A percentile compares a stretch with the other conserved stretches of the same genome.
These are phyloP conservation scores for Tulasnella sp. DNA, from an alignment of 768 basidiomycete species.

Conservation along the genomic window DNA sequence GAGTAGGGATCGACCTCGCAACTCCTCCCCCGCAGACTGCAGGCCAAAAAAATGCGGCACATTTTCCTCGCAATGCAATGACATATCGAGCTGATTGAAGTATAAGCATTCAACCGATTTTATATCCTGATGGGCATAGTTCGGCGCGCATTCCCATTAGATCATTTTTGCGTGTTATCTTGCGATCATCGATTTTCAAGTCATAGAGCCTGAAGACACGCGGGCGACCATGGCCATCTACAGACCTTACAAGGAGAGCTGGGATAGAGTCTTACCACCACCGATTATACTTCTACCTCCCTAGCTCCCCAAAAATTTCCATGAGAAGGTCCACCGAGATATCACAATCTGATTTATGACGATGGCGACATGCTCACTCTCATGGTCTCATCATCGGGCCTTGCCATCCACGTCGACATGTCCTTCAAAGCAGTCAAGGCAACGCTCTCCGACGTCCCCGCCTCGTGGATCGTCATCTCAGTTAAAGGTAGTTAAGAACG, in stretches of 20 bases:
- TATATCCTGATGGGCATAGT: slow-evolving; percentile 87
- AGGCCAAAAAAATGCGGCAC: too few species aligned
- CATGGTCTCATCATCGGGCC: slow-evolving; percentile 23
- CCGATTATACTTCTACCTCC: background rate
- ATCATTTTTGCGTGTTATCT: too few species aligned
- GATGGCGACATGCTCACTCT: too few species aligned
- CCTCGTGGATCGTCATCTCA: background rate
- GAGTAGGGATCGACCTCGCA: too few species aligned
- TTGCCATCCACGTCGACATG: too few species aligned
- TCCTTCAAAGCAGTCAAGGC: background rate
- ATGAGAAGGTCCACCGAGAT: background rate
- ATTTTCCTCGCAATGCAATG: too few species aligned
- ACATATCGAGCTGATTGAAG: too few species aligned
- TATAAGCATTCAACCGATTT: too few species aligned
- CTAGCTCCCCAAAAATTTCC: background rate
- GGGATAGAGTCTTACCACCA: background rate
- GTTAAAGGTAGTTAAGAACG: background rate
- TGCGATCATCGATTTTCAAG: too few species aligned
- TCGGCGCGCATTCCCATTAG: slow-evolving; percentile 66
- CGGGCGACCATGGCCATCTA: slow-evolving; percentile 93
- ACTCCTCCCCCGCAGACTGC: too few species aligned
- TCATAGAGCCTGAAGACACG: slow-evolving; percentile 83
- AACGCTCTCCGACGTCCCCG: background rate
- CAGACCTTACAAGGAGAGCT: slow-evolving; percentile 44
- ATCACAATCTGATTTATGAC: background rate